Percentiles rank a stretch among this genome's conserved stretches.
Conservation (phyloP, 1,284 basidiomycete species). For the Marasmius fiardii region DNA sequence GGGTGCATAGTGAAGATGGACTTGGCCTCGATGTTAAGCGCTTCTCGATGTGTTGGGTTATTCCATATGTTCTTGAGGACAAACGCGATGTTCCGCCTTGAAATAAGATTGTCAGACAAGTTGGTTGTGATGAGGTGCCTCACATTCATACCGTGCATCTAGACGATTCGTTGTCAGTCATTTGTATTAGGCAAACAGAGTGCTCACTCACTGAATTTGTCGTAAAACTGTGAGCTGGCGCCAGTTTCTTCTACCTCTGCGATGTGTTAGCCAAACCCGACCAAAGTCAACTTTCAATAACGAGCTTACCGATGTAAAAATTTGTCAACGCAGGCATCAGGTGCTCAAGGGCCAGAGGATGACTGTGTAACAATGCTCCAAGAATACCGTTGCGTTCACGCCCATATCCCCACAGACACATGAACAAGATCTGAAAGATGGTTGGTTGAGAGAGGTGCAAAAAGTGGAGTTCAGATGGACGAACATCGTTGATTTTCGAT, state of each 20-base stretch:
- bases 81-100: slow-evolving; percentile 79
- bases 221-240: slow-evolving; percentile 97
- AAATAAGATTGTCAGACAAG: slow-evolving; percentile 16
- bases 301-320: slow-evolving; percentile 85
- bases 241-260: slow-evolving; percentile 97
- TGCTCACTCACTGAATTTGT: slow-evolving; percentile 83
- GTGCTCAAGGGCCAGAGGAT: slow-evolving; percentile 83
- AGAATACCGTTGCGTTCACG: slow-evolving; percentile 78
- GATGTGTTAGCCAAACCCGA: slow-evolving; percentile 2
- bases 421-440: slow-evolving; percentile 72
- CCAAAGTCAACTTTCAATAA: background rate
- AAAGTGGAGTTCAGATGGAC: slow-evolving; percentile 1
- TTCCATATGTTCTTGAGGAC: slow-evolving; percentile 88
- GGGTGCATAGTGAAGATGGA: slow-evolving; percentile 33
- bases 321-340: slow-evolving; percentile 91
- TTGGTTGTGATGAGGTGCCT: background rate
- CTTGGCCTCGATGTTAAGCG: slow-evolving; percentile 76
- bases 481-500: slow-evolving; percentile 93
- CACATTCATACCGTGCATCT: slow-evolving; percentile 55
- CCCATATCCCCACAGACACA: slow-evolving; percentile 77
- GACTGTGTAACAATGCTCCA: slow-evolving; percentile 79
- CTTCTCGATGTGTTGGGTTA: slow-evolving; percentile 83
- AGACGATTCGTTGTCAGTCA: slow-evolving; percentile 9
- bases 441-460: slow-evolving; percentile 2
- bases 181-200: slow-evolving; percentile 9